Evolutionary conservation across 1,139 yeast species (phyloP).

Genomic region (Saccharomycopsis hybrid): DNA sequence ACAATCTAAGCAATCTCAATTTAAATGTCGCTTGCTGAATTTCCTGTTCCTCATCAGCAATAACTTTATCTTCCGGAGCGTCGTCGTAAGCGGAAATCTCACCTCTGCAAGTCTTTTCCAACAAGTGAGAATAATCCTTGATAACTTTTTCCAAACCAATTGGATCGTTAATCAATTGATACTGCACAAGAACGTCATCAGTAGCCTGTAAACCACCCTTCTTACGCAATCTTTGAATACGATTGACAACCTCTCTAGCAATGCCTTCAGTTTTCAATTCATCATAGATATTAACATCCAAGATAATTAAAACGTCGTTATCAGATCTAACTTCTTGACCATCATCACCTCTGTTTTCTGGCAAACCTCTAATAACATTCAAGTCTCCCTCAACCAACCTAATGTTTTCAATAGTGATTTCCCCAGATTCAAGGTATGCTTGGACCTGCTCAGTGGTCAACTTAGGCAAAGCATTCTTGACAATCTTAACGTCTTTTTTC

Average conservation of each 20-base stretch:
- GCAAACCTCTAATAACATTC: constrained; percentile 83
- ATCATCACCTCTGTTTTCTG: constrained; percentile 51
- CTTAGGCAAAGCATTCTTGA: constrained; percentile 84
- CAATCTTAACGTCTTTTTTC: constrained; percentile 88
- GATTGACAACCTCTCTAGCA: constrained; percentile 93
- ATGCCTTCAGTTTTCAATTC: constrained; percentile 90
- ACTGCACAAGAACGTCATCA: constrained; percentile 88
- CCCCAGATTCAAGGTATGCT: constrained; percentile 63
- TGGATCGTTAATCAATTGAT: constrained; percentile 63
- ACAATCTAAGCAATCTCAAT: constrained; percentile 40
- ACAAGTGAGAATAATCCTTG: constrained; percentile 55
- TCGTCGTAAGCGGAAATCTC: constrained; percentile 42
- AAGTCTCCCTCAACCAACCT: constrained; percentile 81
- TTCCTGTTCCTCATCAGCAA: constrained; percentile 85
- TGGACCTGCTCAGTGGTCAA: constrained; percentile 81
- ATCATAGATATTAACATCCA: constrained; percentile 83
- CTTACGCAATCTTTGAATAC: constrained; percentile 96
- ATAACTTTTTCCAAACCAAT: constrained; percentile 63
- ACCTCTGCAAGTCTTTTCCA: constrained; percentile 71
- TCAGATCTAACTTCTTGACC: constrained; percentile 87
- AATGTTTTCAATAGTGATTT: constrained; percentile 82
- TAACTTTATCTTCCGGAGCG: constrained; percentile 37
- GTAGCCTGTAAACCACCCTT: constrained; percentile 92
- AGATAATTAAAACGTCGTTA: constrained; percentile 79
- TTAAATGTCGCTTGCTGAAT: constrained; percentile 81